Conservation (phyloP, 164 flowering plant genomes). For the Nymphaea thermarum region DNA sequence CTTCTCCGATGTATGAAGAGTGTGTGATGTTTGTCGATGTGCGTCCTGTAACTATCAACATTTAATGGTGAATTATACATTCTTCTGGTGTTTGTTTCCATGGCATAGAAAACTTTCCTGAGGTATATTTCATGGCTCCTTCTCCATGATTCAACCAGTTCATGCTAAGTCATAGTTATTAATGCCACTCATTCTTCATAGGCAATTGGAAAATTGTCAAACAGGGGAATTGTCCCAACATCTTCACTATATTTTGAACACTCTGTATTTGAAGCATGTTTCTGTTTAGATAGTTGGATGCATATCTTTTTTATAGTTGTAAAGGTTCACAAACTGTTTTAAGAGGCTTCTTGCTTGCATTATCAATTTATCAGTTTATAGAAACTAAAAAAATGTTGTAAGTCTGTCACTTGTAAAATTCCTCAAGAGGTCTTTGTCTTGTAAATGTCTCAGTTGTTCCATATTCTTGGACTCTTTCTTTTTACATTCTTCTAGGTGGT, state of each 20-base stretch:
- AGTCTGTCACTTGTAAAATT: not conserved
- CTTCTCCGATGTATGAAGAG: not conserved
- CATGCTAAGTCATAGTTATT: no score
- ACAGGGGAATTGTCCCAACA: not conserved
- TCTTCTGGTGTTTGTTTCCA: not conserved
- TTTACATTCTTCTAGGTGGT: not conserved
- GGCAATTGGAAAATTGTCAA: no score
- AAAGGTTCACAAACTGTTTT: no score
- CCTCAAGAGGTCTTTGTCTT: not conserved
- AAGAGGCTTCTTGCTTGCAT: no score
- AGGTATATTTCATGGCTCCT: not conserved
- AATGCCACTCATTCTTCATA: not conserved
- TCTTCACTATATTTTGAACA: not conserved
- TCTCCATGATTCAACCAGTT: no score
- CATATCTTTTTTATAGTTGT: no score
- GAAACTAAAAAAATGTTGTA: not conserved
- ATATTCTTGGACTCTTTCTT: not conserved
- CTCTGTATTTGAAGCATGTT: no score
- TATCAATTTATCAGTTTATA: not conserved
- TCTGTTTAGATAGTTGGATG: no score
- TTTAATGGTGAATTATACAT: not conserved
- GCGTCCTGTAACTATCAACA: no score
- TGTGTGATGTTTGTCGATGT: no score
- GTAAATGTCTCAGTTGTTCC: not conserved
- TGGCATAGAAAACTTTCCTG: not conserved